These are phyloP conservation scores for Fusarium buharicum DNA, from an alignment of 2,329 filamentous ascomycete species.

Conservation along the genomic window DNA sequence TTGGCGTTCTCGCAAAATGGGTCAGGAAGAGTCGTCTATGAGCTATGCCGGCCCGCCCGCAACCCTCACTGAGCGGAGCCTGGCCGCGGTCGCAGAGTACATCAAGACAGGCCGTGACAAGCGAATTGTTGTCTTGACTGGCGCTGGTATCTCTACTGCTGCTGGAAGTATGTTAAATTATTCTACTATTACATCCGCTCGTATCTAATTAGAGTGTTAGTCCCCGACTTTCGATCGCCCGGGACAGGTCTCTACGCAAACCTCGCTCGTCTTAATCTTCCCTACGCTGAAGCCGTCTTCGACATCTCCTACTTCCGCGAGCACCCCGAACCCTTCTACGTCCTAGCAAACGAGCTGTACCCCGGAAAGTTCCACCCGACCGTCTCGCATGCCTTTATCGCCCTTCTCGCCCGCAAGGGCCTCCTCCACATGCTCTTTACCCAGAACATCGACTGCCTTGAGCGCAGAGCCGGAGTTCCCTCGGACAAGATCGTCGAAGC, in stretches of 20 bases:
- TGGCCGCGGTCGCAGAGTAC: slow-evolving; percentile 81
- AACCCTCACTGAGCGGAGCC: slow-evolving; percentile 73
- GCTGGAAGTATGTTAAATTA: slow-evolving; percentile 64
- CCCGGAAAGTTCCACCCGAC: slow-evolving; percentile 91
- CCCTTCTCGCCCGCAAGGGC: slow-evolving; percentile 80
- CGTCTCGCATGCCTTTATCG: slow-evolving; percentile 88
- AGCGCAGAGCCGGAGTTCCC: slow-evolving; percentile 86
- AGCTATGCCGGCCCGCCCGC: slow-evolving; percentile 71
- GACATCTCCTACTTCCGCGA: slow-evolving; percentile 88
- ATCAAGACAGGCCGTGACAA: slow-evolving; percentile 75
- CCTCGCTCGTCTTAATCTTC: slow-evolving; percentile 84
- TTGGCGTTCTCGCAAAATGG: slow-evolving; percentile 71
- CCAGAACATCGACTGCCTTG: slow-evolving; percentile 97
- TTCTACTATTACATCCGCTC: neutral
- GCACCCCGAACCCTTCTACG: slow-evolving; percentile 90
- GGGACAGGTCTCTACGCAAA: slow-evolving; percentile 95
- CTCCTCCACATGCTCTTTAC: slow-evolving; percentile 89
- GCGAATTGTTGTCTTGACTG: slow-evolving; percentile 87
- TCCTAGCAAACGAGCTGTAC: slow-evolving; percentile 89
- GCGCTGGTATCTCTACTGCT: slow-evolving; percentile 86
- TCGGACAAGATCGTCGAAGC: slow-evolving; percentile 87
- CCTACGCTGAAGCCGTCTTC: slow-evolving; percentile 92
- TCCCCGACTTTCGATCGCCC: slow-evolving; percentile 94
- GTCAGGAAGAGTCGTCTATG: slow-evolving; percentile 81
- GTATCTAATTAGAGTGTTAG: slow-evolving; percentile 54